Percentiles rank a stretch among this genome's conserved stretches.
These are phyloP conservation scores for Elymus sibiricus DNA, from an alignment of 176 grass and related monocot genomes.

Conservation along the genomic window DNA sequence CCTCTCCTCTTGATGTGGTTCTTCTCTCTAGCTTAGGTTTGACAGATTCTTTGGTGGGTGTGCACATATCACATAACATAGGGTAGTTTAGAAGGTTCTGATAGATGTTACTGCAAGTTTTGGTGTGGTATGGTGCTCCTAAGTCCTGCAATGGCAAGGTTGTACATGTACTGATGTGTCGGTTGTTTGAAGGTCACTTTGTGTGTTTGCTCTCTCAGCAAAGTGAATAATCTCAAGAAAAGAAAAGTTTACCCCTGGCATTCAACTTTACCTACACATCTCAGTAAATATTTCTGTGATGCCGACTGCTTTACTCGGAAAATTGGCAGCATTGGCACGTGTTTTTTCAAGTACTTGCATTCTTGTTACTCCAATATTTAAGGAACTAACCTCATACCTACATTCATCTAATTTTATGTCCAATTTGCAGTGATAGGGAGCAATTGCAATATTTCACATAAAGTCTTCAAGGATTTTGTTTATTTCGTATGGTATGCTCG, in stretches of 20 bases:
- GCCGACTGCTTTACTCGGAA: too few species aligned
- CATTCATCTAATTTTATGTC: too few species aligned
- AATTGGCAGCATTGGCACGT: too few species aligned
- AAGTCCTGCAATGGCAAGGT: conserved; percentile 49
- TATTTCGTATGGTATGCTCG: too few species aligned
- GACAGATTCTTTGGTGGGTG: conserved; percentile 21
- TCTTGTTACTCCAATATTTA: too few species aligned
- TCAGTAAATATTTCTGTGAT: too few species aligned
- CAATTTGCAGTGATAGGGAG: too few species aligned
- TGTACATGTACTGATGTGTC: background rate
- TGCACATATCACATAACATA: conserved; percentile 13
- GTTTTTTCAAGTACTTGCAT: too few species aligned
- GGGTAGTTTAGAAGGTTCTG: background rate
- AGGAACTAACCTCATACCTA: too few species aligned
- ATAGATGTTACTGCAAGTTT: background rate
- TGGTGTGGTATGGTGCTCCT: conserved; percentile 11
- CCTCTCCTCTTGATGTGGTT: conserved; percentile 29
- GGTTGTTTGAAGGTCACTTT: background rate
- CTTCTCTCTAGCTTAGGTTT: conserved; percentile 15
- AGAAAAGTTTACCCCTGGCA: background rate
- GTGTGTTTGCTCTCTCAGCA: background rate
- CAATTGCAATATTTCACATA: too few species aligned
- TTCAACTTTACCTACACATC: background rate
- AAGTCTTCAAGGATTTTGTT: background rate
- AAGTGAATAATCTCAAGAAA: conserved; percentile 1